Evolutionary conservation across 345 rosid genomes (phyloP).

Genomic region (Raphanus sativus): DNA sequence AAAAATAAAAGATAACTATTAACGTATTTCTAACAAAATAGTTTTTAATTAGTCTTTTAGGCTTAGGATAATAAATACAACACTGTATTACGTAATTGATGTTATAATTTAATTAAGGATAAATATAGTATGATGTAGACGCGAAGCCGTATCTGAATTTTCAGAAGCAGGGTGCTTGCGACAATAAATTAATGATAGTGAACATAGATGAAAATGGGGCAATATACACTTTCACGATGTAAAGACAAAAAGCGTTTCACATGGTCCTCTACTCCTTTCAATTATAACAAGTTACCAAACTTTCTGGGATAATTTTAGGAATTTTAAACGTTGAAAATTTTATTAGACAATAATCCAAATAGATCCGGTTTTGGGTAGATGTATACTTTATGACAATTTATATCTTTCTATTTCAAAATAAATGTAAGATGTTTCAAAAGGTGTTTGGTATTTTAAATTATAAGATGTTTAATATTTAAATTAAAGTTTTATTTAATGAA

Average conservation of each 20-base stretch:
- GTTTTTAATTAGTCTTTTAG: no score
- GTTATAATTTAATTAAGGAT: neutral
- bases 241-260: neutral
- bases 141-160: neutral
- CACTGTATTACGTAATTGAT: no score
- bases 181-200: neutral
- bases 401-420: neutral
- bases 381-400: neutral
- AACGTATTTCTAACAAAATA: neutral
- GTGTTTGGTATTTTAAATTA: no score
- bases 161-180: neutral
- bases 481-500: no score
- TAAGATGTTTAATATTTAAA: no score
- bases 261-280: neutral
- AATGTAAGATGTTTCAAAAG: neutral
- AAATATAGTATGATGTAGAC: slow-evolving; percentile 11
- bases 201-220: neutral
- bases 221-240: neutral
- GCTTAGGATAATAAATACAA: no score
- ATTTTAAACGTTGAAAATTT: neutral
- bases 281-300: neutral
- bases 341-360: neutral
- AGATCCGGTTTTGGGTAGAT: neutral
- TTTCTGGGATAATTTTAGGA: neutral
- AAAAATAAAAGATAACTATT: neutral